Conservation (phyloP, 306 rosid species). For the Calophaca sinica region DNA sequence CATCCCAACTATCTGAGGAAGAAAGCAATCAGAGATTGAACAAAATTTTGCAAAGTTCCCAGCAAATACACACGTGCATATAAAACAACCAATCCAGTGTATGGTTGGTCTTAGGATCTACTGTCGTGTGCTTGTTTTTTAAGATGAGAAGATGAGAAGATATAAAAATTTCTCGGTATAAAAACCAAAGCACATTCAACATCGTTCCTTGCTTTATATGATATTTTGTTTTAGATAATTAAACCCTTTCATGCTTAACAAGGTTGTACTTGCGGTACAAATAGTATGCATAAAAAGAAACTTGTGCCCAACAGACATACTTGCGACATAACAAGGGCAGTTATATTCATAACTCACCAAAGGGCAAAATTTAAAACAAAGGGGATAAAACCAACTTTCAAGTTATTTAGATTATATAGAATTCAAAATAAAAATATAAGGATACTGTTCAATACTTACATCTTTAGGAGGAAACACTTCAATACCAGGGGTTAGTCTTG, state of each 20-base stretch:
- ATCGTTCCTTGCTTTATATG: slow-evolving; percentile 4
- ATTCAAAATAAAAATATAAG: background rate
- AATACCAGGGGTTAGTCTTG: slow-evolving; percentile 70
- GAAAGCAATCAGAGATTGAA: slow-evolving; percentile 3
- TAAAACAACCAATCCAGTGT: slow-evolving; percentile 22
- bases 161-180: background rate
- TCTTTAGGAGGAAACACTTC: slow-evolving; percentile 85
- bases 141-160: slow-evolving; percentile 9
- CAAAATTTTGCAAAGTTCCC: background rate
- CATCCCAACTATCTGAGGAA: slow-evolving; percentile 10
- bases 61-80: slow-evolving; percentile 16
- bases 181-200: background rate
- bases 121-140: background rate
- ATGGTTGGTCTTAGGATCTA: background rate
- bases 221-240: background rate
- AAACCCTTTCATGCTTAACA: slow-evolving; percentile 9
- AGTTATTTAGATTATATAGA: background rate
- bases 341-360: slow-evolving; percentile 4
- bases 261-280: background rate
- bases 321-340: background rate
- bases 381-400: slow-evolving; percentile 4
- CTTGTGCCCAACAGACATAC: slow-evolving; percentile 5
- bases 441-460: slow-evolving; percentile 53
- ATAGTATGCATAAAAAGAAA: background rate
- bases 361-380: background rate